These are phyloP conservation scores for Xanthoconium purpureum DNA, from an alignment of 768 basidiomycete species.

Conservation along the genomic window DNA sequence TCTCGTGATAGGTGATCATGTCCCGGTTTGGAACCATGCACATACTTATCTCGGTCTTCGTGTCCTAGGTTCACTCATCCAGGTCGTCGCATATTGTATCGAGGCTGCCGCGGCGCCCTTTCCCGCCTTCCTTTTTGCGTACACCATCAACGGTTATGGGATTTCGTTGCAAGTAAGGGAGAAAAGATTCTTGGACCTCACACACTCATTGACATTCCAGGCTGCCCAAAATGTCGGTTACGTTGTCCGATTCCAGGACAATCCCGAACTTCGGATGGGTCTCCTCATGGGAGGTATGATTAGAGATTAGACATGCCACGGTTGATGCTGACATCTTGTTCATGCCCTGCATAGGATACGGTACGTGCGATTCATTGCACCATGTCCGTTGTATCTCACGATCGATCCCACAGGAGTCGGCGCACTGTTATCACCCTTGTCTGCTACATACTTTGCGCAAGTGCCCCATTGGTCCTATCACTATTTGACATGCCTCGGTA, in stretches of 20 bases:
- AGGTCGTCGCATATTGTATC: slow-evolving; percentile 1
- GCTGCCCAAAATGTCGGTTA: slow-evolving; percentile 45
- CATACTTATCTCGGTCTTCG: slow-evolving; percentile 9
- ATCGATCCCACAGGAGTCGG: not conserved
- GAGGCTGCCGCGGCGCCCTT: not conserved
- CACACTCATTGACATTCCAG: slow-evolving; percentile 16
- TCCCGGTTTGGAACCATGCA: slow-evolving; percentile 28
- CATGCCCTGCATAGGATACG: not conserved
- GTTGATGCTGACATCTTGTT: not conserved
- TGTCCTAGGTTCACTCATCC: not conserved
- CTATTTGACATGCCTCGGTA: not conserved
- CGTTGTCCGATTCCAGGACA: slow-evolving; percentile 36
- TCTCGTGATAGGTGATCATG: slow-evolving; percentile 38
- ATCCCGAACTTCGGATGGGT: slow-evolving; percentile 36
- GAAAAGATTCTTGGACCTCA: slow-evolving; percentile 17
- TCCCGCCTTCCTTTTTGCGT: not conserved
- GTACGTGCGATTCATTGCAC: not conserved
- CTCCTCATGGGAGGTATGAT: slow-evolving; percentile 42
- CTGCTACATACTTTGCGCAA: not conserved
- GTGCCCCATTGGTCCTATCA: slow-evolving; percentile 1
- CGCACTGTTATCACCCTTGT: not conserved
- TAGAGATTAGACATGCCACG: slow-evolving; percentile 36
- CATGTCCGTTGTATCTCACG: not conserved
- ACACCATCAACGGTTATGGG: slow-evolving; percentile 2
- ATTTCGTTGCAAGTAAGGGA: slow-evolving; percentile 1